Conservation (phyloP, 164 flowering plant species). For the Malania oleifera region DNA sequence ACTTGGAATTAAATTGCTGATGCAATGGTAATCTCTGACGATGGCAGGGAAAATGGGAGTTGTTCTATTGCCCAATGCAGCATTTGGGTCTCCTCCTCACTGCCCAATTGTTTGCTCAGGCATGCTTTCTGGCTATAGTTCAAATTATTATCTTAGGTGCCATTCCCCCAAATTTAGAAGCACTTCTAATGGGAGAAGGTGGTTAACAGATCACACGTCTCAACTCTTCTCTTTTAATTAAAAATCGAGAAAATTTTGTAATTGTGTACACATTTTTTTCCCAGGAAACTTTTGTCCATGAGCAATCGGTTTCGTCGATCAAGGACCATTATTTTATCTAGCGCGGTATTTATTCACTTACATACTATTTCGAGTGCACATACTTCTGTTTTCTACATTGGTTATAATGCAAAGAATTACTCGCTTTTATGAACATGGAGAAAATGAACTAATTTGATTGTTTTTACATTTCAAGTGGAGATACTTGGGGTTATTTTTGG, state of each 20-base stretch:
- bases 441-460: background rate
- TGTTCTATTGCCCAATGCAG: conserved; percentile 15
- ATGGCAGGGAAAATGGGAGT: conserved; percentile 24
- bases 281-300: conserved; percentile 21
- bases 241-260: background rate
- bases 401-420: background rate
- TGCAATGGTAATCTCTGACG: no score
- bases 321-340: conserved; percentile 21
- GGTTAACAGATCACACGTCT: background rate
- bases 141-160: conserved; percentile 16
- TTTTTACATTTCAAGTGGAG: background rate
- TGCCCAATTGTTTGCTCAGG: conserved; percentile 7
- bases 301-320: conserved; percentile 8
- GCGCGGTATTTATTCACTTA: conserved; percentile 18
- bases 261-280: conserved; percentile 4
- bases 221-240: background rate
- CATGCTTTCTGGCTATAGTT: conserved; percentile 2
- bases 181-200: conserved; percentile 19
- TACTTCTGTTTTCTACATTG: background rate
- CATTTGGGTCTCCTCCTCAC: conserved; percentile 15
- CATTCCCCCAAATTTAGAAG: conserved; percentile 14
- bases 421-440: conserved; percentile 1
- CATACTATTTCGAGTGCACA: no score
- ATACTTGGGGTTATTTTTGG: background rate
- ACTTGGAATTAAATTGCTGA: no score